Evolutionary conservation across 371 early-diverging fungal genomes (phyloP).

Genomic region (Saksenaea oblongispora): DNA sequence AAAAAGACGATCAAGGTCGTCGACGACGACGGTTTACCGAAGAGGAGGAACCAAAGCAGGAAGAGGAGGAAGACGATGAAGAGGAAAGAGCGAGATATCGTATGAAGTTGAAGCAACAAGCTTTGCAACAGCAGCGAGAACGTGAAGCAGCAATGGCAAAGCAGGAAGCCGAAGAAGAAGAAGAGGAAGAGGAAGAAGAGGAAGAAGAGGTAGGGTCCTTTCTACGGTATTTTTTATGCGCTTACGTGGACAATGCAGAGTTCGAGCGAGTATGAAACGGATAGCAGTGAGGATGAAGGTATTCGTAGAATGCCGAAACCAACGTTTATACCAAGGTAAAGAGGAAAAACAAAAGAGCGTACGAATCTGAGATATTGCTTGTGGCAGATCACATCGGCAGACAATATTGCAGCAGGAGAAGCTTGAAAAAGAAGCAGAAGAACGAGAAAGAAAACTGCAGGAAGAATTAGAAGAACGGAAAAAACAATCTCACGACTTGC

Average conservation of each 20-base stretch:
- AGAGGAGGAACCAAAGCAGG: slow-evolving; percentile 32
- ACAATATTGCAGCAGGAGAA: slow-evolving; percentile 68
- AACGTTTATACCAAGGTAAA: slow-evolving; percentile 84
- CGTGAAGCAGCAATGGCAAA: slow-evolving; percentile 22
- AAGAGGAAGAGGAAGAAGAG: slow-evolving; percentile 32
- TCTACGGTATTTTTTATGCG: slow-evolving; percentile 2
- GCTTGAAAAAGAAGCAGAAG: slow-evolving; percentile 63
- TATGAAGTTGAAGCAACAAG: slow-evolving; percentile 46
- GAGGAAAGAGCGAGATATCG: slow-evolving; percentile 42
- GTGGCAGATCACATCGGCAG: slow-evolving; percentile 61
- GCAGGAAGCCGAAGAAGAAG: slow-evolving; percentile 21
- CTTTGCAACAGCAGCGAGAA: slow-evolving; percentile 28
- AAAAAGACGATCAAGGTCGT: slow-evolving; percentile 27
- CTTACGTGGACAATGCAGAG: slow-evolving; percentile 21
- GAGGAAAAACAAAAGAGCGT: neutral
- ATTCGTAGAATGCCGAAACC: slow-evolving; percentile 68
- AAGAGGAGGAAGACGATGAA: slow-evolving; percentile 33
- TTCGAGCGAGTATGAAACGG: slow-evolving; percentile 67
- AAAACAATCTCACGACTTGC: slow-evolving; percentile 72
- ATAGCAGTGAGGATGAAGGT: slow-evolving; percentile 56
- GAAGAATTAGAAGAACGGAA: slow-evolving; percentile 68
- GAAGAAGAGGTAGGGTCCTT: slow-evolving; percentile 34
- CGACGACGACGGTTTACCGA: slow-evolving; percentile 39
- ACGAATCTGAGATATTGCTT: neutral
- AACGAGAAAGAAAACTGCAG: slow-evolving; percentile 45